phyloP scores from a whole-genome alignment of 1,284 basidiomycete species.

The Cystobasidium pallidum region DNA sequence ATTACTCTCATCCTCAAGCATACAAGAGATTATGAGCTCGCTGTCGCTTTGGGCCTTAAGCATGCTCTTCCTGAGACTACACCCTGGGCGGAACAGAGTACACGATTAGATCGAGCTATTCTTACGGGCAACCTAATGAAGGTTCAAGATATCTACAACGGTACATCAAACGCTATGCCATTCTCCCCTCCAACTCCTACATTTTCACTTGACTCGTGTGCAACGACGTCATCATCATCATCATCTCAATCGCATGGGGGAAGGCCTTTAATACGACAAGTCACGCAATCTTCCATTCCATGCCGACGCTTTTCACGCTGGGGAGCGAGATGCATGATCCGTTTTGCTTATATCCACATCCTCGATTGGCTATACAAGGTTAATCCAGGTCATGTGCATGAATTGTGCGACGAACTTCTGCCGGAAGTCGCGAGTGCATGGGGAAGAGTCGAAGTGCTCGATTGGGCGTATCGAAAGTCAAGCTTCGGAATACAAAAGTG shows the following conservation, averaged over 20 bases:
- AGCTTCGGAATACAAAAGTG: conserved; percentile 60
- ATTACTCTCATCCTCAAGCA: conserved; percentile 74
- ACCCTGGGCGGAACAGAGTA: conserved; percentile 68
- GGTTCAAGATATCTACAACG: conserved; percentile 35
- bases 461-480: conserved; percentile 64
- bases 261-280: background rate
- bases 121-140: conserved; percentile 64
- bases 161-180: conserved; percentile 1
- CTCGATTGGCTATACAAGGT: conserved; percentile 70
- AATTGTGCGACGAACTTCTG: conserved; percentile 48
- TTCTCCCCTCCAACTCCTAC: background rate
- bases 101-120: conserved; percentile 68
- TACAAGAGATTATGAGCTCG: conserved; percentile 76
- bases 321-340: conserved; percentile 67
- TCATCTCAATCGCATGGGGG: background rate
- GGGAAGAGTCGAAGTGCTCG: conserved; percentile 55
- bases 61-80: conserved; percentile 67
- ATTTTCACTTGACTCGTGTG: conserved; percentile 1
- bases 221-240: background rate
- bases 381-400: conserved; percentile 58
- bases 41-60: conserved; percentile 71
- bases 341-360: conserved; percentile 73
- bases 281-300: conserved; percentile 58
- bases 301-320: conserved; percentile 67
- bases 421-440: conserved; percentile 54